Conservation (phyloP, 1,139 yeast genomes). For the Saccharomyces hybrid region DNA sequence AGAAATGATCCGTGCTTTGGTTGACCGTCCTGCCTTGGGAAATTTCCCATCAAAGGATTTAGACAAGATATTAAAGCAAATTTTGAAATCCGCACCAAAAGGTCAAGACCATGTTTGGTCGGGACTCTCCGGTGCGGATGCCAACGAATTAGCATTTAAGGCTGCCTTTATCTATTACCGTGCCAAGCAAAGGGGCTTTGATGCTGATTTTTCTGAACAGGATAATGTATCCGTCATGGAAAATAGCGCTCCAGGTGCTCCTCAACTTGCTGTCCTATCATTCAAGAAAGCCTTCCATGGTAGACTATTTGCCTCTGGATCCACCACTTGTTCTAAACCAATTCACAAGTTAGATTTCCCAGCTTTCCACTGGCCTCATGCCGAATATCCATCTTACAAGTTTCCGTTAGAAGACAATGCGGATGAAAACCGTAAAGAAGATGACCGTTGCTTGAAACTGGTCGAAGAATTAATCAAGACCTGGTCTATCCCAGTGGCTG, state of each 20-base stretch:
- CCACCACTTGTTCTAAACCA: constrained; percentile 68
- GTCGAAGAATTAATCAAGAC: constrained; percentile 47
- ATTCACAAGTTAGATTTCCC: constrained; percentile 71
- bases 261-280: constrained; percentile 58
- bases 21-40: constrained; percentile 70
- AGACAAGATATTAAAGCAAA: constrained; percentile 43
- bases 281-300: constrained; percentile 73
- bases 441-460: constrained; percentile 49
- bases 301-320: constrained; percentile 63
- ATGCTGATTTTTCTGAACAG: constrained; percentile 45
- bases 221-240: constrained; percentile 59
- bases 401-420: constrained; percentile 54
- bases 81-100: constrained; percentile 62
- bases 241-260: constrained; percentile 59
- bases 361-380: constrained; percentile 70
- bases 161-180: constrained; percentile 74
- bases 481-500: constrained; percentile 53
- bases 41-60: constrained; percentile 60
- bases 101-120: constrained; percentile 63
- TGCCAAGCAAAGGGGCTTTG: constrained; percentile 47
- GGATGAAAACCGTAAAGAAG: constrained; percentile 51
- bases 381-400: constrained; percentile 59
- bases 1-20: constrained; percentile 59
- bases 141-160: constrained; percentile 69
- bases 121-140: constrained; percentile 66